Evolutionary conservation across 257 asterid species (phyloP).

Genomic region (Gentiana macrophylla): DNA sequence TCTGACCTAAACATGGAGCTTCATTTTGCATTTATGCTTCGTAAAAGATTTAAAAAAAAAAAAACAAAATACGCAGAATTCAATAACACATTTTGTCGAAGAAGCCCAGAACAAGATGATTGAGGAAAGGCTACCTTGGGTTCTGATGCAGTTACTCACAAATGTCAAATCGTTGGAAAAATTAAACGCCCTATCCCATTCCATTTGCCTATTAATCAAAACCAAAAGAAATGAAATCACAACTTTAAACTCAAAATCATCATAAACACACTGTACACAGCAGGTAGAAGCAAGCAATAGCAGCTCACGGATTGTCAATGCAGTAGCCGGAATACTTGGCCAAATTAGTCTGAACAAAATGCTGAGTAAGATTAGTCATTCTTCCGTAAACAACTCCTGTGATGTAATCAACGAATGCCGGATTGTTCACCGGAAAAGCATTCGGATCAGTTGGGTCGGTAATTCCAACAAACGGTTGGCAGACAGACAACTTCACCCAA

Average conservation of each 20-base stretch:
- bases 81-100: not conserved
- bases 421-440: constrained; percentile 14
- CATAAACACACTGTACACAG: not conserved
- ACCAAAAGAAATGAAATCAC: not conserved
- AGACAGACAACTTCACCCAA: constrained; percentile 30
- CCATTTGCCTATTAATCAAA: constrained; percentile 37
- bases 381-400: constrained; percentile 28
- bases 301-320: constrained; percentile 44
- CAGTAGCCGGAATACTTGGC: constrained; percentile 51
- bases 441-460: not conserved
- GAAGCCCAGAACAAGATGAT: not conserved
- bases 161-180: constrained; percentile 49
- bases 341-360: constrained; percentile 30
- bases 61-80: not conserved
- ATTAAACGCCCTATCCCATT: constrained; percentile 65
- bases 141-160: constrained; percentile 49
- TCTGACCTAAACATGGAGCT: not conserved
- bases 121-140: constrained; percentile 27
- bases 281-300: not conserved
- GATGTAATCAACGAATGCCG: constrained; percentile 19
- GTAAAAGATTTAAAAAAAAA: not conserved
- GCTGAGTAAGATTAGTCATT: constrained; percentile 44
- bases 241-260: not conserved
- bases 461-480: constrained; percentile 23
- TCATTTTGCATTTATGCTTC: not conserved